Percentiles rank a stretch among this genome's conserved stretches.
phyloP scores from a whole-genome alignment of 2,329 filamentous ascomycete genomes.

The Pochonia chlamydosporia region DNA sequence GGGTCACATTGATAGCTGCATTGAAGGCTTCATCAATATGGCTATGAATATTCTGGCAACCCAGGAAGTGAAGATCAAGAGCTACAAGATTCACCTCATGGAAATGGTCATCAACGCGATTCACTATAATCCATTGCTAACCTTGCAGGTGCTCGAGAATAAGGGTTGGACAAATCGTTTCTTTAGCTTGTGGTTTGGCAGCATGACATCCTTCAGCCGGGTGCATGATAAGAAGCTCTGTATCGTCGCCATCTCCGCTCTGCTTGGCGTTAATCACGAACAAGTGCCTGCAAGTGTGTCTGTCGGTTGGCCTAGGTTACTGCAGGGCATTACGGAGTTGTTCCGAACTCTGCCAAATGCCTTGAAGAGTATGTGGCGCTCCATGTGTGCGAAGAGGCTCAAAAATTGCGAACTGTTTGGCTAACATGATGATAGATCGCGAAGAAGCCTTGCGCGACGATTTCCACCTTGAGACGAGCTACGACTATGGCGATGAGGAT shows the following conservation, averaged over 20 bases:
- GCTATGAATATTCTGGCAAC: constrained; percentile 76
- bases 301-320: constrained; percentile 86
- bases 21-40: constrained; percentile 83
- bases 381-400: constrained; percentile 9
- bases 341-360: constrained; percentile 89
- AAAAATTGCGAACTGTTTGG: constrained; percentile 11
- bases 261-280: constrained; percentile 72
- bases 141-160: constrained; percentile 80
- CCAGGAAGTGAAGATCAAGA: constrained; percentile 80
- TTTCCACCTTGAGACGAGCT: constrained; percentile 62
- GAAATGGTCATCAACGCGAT: constrained; percentile 98
- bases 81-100: constrained; percentile 93
- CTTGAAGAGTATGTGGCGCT: constrained; percentile 62
- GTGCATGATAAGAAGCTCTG: constrained; percentile 99
- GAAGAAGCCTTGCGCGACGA: constrained; percentile 91
- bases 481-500: constrained; percentile 66
- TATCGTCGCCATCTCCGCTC: constrained; percentile 83
- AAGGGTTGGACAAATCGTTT: constrained; percentile 98
- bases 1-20: constrained; percentile 79
- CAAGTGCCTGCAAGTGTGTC: constrained; percentile 90
- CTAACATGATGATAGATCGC: constrained; percentile 51
- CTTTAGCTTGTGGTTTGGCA: constrained; percentile 97
- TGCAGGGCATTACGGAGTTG: constrained; percentile 80
- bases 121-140: constrained; percentile 88
- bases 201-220: constrained; percentile 85